These are phyloP conservation scores for Dendrobium huoshanense DNA, from an alignment of 106 monocot species.

Conservation along the genomic window DNA sequence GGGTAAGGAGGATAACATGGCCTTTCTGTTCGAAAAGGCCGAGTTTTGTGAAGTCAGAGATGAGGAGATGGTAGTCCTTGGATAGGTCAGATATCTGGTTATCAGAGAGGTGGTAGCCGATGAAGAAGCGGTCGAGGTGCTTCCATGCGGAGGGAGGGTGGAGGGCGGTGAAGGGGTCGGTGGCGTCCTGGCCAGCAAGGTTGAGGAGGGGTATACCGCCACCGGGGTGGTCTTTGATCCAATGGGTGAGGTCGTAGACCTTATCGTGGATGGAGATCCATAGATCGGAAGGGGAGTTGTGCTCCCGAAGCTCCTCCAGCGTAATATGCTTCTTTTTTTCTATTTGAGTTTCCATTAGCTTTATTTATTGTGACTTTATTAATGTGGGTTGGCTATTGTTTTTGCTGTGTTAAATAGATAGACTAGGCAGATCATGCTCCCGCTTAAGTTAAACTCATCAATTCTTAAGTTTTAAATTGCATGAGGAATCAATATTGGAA, in stretches of 20 bases:
- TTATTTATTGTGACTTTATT: no score
- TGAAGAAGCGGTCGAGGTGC: conserved; percentile 31
- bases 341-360: no score
- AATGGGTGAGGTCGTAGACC: conserved; percentile 46
- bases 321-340: conserved; percentile 1
- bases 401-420: no score
- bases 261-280: conserved; percentile 53
- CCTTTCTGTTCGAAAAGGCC: conserved; percentile 33
- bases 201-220: conserved; percentile 34
- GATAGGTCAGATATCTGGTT: conserved; percentile 34
- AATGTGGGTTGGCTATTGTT: no score
- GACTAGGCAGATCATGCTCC: no score
- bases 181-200: conserved; percentile 48
- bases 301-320: conserved; percentile 19
- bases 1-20: conserved; percentile 3
- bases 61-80: conserved; percentile 40
- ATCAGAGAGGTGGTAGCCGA: conserved; percentile 21
- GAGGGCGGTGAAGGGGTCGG: conserved; percentile 48
- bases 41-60: conserved; percentile 22
- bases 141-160: conserved; percentile 36
- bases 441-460: no score
- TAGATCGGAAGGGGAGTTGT: conserved; percentile 11
- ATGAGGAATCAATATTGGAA: no score
- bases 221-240: conserved; percentile 32
- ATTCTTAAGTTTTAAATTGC: no score